Base-by-base conservation (phyloP, 192 early-diverging fungal species). In the Geranomyces variabilis region DNA sequence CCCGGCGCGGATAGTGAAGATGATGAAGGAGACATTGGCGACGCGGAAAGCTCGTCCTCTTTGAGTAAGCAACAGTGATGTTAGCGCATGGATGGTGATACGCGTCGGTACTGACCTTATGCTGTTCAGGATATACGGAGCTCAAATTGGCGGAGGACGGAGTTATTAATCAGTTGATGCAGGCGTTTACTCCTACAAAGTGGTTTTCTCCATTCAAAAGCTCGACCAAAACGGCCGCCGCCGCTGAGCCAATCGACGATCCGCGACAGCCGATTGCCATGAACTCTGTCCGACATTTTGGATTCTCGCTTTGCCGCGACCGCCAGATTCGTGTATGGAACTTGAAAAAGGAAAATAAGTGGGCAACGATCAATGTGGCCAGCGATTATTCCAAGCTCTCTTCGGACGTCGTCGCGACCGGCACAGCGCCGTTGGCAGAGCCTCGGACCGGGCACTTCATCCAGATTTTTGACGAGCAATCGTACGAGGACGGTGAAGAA, bases 201-300 rank as follows among this genome's bases (percentile, higher is more conserved):
- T 57, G 55, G 58, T 63, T 63, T n/a, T 75, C 66, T 13, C 56
- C 74, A 21, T 70, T 70, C 68, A 57, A 57, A 0, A 48, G 66
- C 15, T 15, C 48, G 13, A 8, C 57, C 5, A 14, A 43, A 49
- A 34, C 53, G 6, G 12, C 41, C 0, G 21, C 7, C 31, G n/a
- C 45, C 13, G 67, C 15, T 17, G 51, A 47, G 0, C 28, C 22
- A 8, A 45, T 26, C 24, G 53, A 59, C 22, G 28, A 15, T 26
- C 19, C 66, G 17, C 67, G 56, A 13, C 74, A 75, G 30, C 74
- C 74, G 2, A 71, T 75, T 31, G 68, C 74, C n/a, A 33, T 75
- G 47, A 63, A 55, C 24, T 70, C 74, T 3, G 57, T 70, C 17
- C 14, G 57, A 31, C 14, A 45, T 2, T 70, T 31, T 41, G 44